phyloP scores from a whole-genome alignment of 192 early-diverging fungal species.

The Umbelopsis sp. region DNA sequence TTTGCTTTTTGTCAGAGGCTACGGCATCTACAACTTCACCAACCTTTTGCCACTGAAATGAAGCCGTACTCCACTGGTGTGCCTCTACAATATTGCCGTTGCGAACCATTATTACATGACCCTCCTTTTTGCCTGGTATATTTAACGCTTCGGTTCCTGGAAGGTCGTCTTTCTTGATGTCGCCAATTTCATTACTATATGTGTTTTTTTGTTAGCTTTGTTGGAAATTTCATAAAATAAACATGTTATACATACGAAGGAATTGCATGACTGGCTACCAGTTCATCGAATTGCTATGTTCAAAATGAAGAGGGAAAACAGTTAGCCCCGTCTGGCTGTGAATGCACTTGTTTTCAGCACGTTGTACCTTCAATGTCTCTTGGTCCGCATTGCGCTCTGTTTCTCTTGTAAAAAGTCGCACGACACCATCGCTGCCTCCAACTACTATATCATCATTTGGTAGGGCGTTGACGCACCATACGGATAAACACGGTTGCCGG shows the following conservation, averaged over 20 bases:
- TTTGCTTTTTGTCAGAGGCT: conserved; percentile 72
- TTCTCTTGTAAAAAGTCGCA: conserved; percentile 79
- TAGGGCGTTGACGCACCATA: conserved; percentile 83
- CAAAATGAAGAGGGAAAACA: background rate
- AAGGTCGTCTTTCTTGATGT: conserved; percentile 79
- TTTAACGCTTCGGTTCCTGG: conserved; percentile 75
- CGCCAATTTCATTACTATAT: conserved; percentile 75
- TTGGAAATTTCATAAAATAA: background rate
- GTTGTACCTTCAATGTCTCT: conserved; percentile 31
- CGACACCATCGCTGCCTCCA: conserved; percentile 79
- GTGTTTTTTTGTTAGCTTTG: background rate
- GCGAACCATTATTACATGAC: conserved; percentile 89
- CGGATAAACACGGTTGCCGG: conserved; percentile 83
- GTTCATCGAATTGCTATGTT: conserved; percentile 50
- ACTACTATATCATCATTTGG: conserved; percentile 85
- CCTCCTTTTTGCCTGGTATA: conserved; percentile 73
- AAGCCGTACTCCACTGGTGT: conserved; percentile 77
- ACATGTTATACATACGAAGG: conserved; percentile 51
- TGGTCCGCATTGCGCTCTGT: conserved; percentile 60
- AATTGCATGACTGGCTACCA: conserved; percentile 59
- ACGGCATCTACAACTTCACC: conserved; percentile 94
- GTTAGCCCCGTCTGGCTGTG: too few species aligned
- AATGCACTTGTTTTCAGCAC: background rate
- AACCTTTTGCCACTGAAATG: conserved; percentile 78
- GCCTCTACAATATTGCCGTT: conserved; percentile 76